Conservation (phyloP, 345 rosid genomes). For the Pseudoturritis turrita region DNA sequence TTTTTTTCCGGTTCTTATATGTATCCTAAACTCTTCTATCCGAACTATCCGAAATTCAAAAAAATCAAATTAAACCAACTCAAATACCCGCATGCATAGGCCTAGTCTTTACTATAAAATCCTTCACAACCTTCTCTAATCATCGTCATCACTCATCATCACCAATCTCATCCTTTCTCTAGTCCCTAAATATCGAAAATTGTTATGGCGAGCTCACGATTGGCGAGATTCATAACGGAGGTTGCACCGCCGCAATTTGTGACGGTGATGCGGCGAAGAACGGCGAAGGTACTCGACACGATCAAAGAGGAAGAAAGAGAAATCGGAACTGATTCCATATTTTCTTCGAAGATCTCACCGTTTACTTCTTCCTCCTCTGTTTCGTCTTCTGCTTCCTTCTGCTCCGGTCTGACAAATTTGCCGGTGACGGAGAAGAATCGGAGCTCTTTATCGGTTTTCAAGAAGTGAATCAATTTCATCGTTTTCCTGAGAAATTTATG, state of each 20-base stretch:
- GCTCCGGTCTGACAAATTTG: conserved; percentile 15
- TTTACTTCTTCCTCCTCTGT: conserved; percentile 5
- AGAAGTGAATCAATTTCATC: conserved; percentile 9
- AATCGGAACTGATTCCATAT: conserved; percentile 23
- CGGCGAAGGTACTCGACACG: conserved; percentile 66
- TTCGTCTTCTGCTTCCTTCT: conserved; percentile 12
- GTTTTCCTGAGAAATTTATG: not conserved
- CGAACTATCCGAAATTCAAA: no score
- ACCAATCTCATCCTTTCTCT: not conserved
- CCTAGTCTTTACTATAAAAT: conserved; percentile 14
- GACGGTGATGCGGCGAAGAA: conserved; percentile 60
- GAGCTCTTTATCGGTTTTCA: conserved; percentile 28
- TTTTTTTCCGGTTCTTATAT: no score
- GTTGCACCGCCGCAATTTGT: conserved; percentile 83
- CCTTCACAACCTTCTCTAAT: not conserved
- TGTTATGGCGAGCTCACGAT: conserved; percentile 57
- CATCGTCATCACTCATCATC: not conserved
- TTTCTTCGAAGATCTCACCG: conserved; percentile 11
- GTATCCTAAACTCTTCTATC: no score
- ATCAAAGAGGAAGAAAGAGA: conserved; percentile 82
- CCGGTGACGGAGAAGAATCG: conserved; percentile 38
- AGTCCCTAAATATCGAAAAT: not conserved
- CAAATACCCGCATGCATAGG: no score
- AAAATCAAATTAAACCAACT: no score
- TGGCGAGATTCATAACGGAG: conserved; percentile 65